Conservation (phyloP, 257 asterid genomes). For the Penstemon davidsonii region DNA sequence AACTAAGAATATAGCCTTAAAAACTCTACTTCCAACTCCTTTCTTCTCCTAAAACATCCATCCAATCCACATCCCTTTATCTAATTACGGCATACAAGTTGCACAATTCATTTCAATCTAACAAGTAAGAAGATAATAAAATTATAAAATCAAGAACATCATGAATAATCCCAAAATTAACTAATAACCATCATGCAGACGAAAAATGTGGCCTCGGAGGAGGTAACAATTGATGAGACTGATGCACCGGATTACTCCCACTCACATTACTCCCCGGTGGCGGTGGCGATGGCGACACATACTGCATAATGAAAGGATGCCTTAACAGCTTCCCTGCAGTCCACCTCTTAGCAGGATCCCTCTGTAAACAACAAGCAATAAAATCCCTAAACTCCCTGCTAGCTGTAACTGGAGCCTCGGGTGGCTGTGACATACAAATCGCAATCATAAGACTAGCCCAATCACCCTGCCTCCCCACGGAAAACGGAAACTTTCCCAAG, state of each 20-base stretch:
- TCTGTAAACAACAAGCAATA: constrained; percentile 57
- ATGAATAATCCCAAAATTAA: neutral
- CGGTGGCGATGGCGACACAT: constrained; percentile 25
- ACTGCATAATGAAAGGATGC: constrained; percentile 55
- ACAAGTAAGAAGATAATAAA: constrained; percentile 10
- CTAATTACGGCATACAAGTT: constrained; percentile 22
- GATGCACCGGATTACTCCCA: constrained; percentile 37
- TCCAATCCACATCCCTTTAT: constrained; percentile 23
- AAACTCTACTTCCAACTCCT: constrained; percentile 14
- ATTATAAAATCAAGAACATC: neutral
- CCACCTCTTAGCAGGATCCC: constrained; percentile 54
- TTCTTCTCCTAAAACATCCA: constrained; percentile 26
- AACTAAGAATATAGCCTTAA: constrained; percentile 16
- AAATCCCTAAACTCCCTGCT: constrained; percentile 68
- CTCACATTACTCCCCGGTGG: constrained; percentile 31
- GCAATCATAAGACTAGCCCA: constrained; percentile 91
- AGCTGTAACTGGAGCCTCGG: constrained; percentile 71
- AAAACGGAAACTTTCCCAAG: constrained; percentile 68
- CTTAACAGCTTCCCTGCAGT: constrained; percentile 48
- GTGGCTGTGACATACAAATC: constrained; percentile 85
- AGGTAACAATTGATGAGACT: constrained; percentile 58
- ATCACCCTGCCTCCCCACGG: constrained; percentile 75
- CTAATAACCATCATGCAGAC: constrained; percentile 44
- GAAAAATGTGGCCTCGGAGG: constrained; percentile 64
- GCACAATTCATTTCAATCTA: constrained; percentile 25